Evolutionary conservation across 495 filamentous ascomycete species (phyloP).

Genomic region (Apiosordaria backusii): DNA sequence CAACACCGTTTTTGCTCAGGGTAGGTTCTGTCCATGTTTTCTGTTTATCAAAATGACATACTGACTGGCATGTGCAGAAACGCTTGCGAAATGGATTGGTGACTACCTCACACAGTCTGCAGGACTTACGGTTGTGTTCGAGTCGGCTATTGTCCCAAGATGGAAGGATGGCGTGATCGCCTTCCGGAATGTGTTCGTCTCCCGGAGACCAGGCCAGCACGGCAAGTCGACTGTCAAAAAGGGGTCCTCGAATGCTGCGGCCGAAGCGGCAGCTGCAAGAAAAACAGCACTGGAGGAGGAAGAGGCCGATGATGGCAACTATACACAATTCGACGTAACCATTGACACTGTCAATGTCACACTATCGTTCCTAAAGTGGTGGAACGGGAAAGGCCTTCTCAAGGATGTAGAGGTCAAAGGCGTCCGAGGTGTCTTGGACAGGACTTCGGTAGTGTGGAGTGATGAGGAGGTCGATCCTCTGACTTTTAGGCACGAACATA

Average conservation of each 20-base stretch:
- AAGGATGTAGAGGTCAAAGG: conserved; percentile 91
- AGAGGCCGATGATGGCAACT: conserved; percentile 87
- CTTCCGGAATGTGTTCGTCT: conserved; percentile 96
- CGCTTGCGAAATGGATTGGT: conserved; percentile 84
- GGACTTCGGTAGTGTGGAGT: conserved; percentile 72
- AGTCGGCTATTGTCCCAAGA: conserved; percentile 93
- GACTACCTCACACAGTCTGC: conserved; percentile 95
- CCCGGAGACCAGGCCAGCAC: conserved; percentile 75
- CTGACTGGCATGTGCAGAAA: conserved; percentile 44
- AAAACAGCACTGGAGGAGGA: conserved; percentile 40
- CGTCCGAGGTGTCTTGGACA: conserved; percentile 92
- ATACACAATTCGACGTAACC: conserved; percentile 94
- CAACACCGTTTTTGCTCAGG: conserved; percentile 95
- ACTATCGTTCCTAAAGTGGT: conserved; percentile 95
- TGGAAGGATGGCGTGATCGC: conserved; percentile 94
- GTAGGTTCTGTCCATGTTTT: conserved; percentile 31
- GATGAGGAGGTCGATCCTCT: conserved; percentile 76
- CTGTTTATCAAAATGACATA: too few species aligned
- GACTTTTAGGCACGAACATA: conserved; percentile 79
- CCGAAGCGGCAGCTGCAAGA: conserved; percentile 78
- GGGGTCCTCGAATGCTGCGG: conserved; percentile 80
- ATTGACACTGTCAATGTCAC: conserved; percentile 95
- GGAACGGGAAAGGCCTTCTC: conserved; percentile 90
- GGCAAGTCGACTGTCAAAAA: conserved; percentile 77
- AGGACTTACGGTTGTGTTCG: conserved; percentile 93